A percentile compares a stretch with the other conserved stretches of the same genome.
Conservation (phyloP, 768 basidiomycete genomes). For the Trametes sanguinea region DNA sequence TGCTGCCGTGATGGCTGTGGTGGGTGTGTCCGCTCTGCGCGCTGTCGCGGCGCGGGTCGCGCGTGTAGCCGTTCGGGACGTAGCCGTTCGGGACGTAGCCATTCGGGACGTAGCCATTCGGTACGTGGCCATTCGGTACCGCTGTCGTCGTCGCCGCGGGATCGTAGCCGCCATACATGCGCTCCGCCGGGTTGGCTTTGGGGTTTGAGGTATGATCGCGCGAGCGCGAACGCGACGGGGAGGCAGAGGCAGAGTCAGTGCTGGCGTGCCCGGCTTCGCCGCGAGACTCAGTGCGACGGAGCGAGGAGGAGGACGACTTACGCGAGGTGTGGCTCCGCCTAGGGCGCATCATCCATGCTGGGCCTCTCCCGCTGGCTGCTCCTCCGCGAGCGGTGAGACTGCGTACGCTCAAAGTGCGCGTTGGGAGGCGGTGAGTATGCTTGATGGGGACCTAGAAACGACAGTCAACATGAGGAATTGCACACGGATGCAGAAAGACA, state of each 20-base stretch:
- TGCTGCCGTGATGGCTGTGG: constrained; percentile 2
- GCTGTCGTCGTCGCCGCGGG: background rate
- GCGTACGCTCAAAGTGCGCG: constrained; percentile 1
- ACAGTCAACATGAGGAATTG: background rate
- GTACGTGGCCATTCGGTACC: background rate
- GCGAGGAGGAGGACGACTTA: constrained; percentile 2
- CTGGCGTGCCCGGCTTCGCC: background rate
- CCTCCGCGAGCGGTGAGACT: constrained; percentile 4
- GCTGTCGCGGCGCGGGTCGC: constrained; percentile 7
- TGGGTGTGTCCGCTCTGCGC: constrained; percentile 3
- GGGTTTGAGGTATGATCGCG: background rate
- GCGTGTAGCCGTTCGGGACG: background rate
- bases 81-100: background rate
- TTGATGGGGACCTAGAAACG: background rate
- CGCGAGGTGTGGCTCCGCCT: constrained; percentile 10
- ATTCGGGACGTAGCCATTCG: background rate
- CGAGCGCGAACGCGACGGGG: background rate
- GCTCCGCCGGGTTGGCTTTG: constrained; percentile 1
- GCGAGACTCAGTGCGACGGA: background rate
- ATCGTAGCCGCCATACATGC: background rate
- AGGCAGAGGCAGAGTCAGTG: background rate
- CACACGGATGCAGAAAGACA: background rate
- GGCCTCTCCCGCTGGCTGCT: constrained; percentile 6
- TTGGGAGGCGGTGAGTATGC: background rate
- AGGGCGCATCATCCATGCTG: constrained; percentile 9